phyloP scores from a whole-genome alignment of 192 early-diverging fungal species.

The Entomortierella chlamydospora region DNA sequence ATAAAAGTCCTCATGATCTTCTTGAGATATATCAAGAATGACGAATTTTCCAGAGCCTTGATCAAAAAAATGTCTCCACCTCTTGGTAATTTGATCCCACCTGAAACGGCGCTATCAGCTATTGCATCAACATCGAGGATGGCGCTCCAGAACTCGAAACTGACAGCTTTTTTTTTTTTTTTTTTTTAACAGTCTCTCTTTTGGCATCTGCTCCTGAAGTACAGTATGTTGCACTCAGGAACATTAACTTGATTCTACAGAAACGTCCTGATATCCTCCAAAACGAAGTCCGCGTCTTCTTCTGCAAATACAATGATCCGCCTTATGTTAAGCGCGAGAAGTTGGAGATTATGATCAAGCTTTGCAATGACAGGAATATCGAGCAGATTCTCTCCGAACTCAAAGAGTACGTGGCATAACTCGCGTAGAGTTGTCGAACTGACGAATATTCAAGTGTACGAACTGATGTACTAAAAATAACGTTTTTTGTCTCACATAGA shows the following conservation, averaged over 20 bases:
- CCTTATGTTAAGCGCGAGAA: conserved; percentile 98
- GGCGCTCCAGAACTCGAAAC: no score
- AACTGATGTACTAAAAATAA: no score
- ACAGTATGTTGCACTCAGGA: conserved; percentile 96
- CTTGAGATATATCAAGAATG: conserved; percentile 71
- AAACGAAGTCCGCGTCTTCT: conserved; percentile 97
- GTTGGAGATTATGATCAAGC: conserved; percentile 91
- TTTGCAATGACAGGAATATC: conserved; percentile 87
- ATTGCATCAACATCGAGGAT: no score
- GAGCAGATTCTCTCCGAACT: conserved; percentile 95
- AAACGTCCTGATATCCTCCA: conserved; percentile 85
- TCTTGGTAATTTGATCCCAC: conserved; percentile 84
- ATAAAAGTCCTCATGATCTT: conserved; percentile 88
- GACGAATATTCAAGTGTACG: no score
- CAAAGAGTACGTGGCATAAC: conserved; percentile 77
- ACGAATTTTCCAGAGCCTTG: conserved; percentile 78
- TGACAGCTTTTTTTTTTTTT: background rate
- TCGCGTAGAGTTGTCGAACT: background rate
- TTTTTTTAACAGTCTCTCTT: conserved; percentile 75
- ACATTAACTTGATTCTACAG: conserved; percentile 96
- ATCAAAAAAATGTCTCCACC: conserved; percentile 95
- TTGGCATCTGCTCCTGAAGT: conserved; percentile 90
- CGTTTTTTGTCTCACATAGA: no score
- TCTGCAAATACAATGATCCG: conserved; percentile 98
- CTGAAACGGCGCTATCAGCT: no score